Evolutionary conservation across 345 rosid species (phyloP).

Genomic region (Turnera subulata): DNA sequence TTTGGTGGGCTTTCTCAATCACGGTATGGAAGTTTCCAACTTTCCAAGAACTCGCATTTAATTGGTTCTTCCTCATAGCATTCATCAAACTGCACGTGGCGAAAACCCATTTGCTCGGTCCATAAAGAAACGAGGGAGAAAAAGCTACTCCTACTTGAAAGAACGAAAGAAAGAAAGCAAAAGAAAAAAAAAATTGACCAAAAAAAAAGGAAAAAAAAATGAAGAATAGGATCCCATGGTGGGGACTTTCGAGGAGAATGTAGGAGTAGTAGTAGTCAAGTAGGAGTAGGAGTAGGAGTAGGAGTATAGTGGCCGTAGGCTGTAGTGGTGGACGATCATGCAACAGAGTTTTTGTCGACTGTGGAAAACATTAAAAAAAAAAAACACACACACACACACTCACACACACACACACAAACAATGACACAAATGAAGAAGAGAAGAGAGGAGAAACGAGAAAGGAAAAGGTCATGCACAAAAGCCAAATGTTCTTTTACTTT

Average conservation of each 20-base stretch:
- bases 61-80: neutral
- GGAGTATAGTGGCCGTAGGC: too few species aligned
- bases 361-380: too few species aligned
- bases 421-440: too few species aligned
- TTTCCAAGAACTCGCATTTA: neutral
- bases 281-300: too few species aligned
- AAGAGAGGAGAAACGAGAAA: neutral
- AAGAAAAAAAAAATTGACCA: neutral
- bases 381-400: too few species aligned
- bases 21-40: neutral
- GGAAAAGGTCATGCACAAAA: neutral
- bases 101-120: neutral
- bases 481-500: neutral
- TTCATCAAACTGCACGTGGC: neutral
- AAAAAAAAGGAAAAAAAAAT: neutral
- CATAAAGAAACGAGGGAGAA: too few species aligned
- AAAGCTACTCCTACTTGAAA: too few species aligned
- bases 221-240: neutral
- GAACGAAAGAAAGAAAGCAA: neutral
- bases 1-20: neutral
- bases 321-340: too few species aligned
- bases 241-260: conserved; percentile 4
- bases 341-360: too few species aligned
- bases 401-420: too few species aligned
- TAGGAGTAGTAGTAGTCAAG: neutral